phyloP scores from a whole-genome alignment of 73 alveolate genomes.

The Breviolum minutum region DNA sequence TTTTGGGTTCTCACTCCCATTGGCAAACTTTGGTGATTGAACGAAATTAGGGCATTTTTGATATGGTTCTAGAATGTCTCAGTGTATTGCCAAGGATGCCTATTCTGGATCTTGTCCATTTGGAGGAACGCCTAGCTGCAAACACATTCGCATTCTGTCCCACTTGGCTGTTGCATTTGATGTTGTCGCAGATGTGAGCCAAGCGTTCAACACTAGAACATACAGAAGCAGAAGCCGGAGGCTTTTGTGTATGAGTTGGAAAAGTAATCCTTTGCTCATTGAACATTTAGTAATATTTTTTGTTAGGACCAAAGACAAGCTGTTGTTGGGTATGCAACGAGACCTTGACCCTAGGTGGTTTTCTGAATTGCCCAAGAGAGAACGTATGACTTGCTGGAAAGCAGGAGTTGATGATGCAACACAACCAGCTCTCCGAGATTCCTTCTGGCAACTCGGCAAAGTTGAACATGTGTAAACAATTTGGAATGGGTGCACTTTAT shows the following conservation, averaged over 20 bases:
- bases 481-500: too few relatives aligned
- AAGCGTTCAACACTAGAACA: too few relatives aligned
- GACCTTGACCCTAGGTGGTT: background rate
- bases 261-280: background rate
- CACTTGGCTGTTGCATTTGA: too few relatives aligned
- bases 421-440: slow-evolving; percentile 47
- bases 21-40: background rate
- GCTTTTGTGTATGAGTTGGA: too few relatives aligned
- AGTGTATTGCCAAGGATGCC: background rate
- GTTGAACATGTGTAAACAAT: too few relatives aligned
- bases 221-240: too few relatives aligned
- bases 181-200: too few relatives aligned
- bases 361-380: background rate
- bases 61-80: background rate
- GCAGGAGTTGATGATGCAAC: slow-evolving; percentile 84
- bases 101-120: background rate
- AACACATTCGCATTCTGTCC: too few relatives aligned
- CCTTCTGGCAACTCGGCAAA: slow-evolving; percentile 18
- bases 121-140: slow-evolving; percentile 5
- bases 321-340: too few relatives aligned
- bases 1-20: background rate
- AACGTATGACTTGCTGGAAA: too few relatives aligned
- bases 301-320: too few relatives aligned
- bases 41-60: background rate
- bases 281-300: background rate